These are phyloP conservation scores for Crithidia expoeki DNA, from an alignment of 208 protist genomes.

Conservation along the genomic window DNA sequence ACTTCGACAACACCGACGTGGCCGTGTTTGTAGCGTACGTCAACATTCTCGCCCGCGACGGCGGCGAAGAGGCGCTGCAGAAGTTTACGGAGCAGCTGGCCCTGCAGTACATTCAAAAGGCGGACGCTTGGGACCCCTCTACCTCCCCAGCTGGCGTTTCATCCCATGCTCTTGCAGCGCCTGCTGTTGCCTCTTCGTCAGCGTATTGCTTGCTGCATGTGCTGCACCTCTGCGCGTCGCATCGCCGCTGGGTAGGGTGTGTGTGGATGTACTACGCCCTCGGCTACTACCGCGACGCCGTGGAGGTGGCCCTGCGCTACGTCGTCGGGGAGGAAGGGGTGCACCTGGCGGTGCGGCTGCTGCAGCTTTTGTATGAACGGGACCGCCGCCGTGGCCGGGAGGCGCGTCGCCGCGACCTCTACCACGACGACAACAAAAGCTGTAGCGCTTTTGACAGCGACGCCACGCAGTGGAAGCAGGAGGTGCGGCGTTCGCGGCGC, in stretches of 20 bases:
- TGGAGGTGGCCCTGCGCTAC: conserved; percentile 11
- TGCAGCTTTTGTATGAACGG: conserved; percentile 21
- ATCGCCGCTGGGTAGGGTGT: conserved; percentile 25
- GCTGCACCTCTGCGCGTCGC: conserved; percentile 14
- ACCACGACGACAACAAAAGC: background rate
- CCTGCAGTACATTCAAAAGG: background rate
- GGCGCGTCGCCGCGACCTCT: background rate
- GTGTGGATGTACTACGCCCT: conserved; percentile 44
- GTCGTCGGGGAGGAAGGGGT: conserved; percentile 15
- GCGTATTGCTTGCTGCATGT: conserved; percentile 10
- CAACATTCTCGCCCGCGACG: conserved; percentile 14
- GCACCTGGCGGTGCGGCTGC: conserved; percentile 27
- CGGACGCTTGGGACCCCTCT: background rate
- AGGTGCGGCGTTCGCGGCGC: conserved; percentile 13
- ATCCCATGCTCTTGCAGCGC: too few species aligned
- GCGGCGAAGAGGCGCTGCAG: conserved; percentile 8
- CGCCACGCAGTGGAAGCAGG: background rate
- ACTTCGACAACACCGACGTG: background rate
- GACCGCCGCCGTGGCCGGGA: conserved; percentile 5
- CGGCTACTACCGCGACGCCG: conserved; percentile 28
- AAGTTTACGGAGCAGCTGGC: conserved; percentile 13
- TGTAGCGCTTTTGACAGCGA: background rate
- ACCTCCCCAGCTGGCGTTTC: too few species aligned
- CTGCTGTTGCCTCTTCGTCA: background rate
- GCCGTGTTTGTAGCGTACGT: conserved; percentile 19